A percentile compares a stretch with the other conserved stretches of the same genome.
Evolutionary conservation across 2,329 filamentous ascomycete species (phyloP).

Genomic region (Pseudocercospora vitis): DNA sequence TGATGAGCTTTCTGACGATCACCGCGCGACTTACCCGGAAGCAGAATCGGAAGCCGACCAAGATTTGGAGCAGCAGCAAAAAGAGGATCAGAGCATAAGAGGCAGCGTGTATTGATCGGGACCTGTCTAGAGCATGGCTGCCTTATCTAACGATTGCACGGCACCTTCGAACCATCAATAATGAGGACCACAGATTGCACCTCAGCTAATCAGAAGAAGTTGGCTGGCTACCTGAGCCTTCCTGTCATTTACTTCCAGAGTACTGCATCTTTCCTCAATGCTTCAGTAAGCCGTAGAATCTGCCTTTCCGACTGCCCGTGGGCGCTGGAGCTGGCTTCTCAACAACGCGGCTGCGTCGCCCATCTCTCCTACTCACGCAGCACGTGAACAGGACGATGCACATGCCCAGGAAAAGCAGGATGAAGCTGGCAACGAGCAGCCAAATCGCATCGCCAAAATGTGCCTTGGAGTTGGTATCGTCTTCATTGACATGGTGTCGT

Average conservation of each 20-base stretch:
- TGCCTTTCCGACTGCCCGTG: not conserved
- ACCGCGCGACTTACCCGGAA: slow-evolving; percentile 5
- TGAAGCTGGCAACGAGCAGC: slow-evolving; percentile 58
- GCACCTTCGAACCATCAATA: not conserved
- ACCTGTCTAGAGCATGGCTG: not conserved
- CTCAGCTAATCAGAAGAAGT: too few relatives aligned
- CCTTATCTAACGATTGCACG: not conserved
- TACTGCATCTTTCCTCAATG: not conserved
- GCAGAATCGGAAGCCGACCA: slow-evolving; percentile 12
- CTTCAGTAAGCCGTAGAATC: not conserved
- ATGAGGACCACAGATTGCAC: not conserved
- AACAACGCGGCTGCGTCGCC: slow-evolving; percentile 10
- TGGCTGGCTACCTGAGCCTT: not conserved
- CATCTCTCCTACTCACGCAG: slow-evolving; percentile 28
- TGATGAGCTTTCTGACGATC: slow-evolving; percentile 26
- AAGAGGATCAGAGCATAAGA: slow-evolving; percentile 32
- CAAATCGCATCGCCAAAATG: slow-evolving; percentile 58
- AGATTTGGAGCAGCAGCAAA: slow-evolving; percentile 30
- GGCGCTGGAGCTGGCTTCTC: not conserved
- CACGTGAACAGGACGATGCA: slow-evolving; percentile 59
- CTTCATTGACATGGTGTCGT: slow-evolving; percentile 54
- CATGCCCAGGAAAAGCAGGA: slow-evolving; percentile 57
- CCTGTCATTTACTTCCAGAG: too few relatives aligned
- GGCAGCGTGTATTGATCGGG: slow-evolving; percentile 36
- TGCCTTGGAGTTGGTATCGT: slow-evolving; percentile 45